phyloP scores from a whole-genome alignment of 2,329 filamentous ascomycete genomes.

The Fusarium kyushuense region DNA sequence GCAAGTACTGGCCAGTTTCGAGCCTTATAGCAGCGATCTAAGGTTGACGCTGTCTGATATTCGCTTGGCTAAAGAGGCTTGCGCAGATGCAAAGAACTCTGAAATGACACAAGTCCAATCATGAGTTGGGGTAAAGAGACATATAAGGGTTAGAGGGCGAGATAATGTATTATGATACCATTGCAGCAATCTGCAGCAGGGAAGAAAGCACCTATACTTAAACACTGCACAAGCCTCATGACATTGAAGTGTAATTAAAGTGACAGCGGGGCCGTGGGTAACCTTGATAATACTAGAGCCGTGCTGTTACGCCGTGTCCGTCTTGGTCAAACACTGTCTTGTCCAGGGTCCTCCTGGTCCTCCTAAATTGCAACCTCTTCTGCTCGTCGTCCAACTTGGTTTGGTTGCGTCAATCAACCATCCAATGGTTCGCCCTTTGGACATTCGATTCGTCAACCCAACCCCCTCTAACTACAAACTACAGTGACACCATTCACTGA shows the following conservation, averaged over 20 bases:
- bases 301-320: conserved; percentile 16
- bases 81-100: conserved; percentile 51
- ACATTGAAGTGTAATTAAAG: conserved; percentile 24
- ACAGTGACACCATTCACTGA: conserved; percentile 32
- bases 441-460: conserved; percentile 43
- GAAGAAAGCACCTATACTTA: conserved; percentile 4
- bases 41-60: conserved; percentile 78
- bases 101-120: conserved; percentile 50
- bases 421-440: conserved; percentile 34
- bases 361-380: conserved; percentile 37
- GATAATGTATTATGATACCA: conserved; percentile 50
- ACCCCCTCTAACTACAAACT: conserved; percentile 27
- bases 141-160: conserved; percentile 24
- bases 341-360: conserved; percentile 28
- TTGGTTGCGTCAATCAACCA: conserved; percentile 28
- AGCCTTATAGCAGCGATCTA: conserved; percentile 77
- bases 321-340: background rate
- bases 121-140: conserved; percentile 15
- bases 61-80: conserved; percentile 76
- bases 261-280: conserved; percentile 4
- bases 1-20: conserved; percentile 77
- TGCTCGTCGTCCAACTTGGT: conserved; percentile 13
- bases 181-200: conserved; percentile 32
- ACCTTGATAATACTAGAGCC: background rate
- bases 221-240: background rate